Conservation (phyloP, 352 stramenopile genomes). For the Globisporangium abappressorium region DNA sequence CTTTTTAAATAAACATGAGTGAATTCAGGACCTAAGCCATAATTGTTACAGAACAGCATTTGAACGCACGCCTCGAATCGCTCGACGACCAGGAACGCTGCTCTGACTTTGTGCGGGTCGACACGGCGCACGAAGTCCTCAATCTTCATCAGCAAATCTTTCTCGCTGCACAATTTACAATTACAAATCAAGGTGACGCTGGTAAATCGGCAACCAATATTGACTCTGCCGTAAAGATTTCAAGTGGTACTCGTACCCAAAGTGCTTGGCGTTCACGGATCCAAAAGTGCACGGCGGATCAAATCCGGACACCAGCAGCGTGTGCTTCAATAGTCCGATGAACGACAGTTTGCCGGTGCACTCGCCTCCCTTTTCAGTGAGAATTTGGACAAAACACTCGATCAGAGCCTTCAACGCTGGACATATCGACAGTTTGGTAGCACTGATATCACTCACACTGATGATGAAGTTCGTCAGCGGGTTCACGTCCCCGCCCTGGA, state of each 20-base stretch:
- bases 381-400: neutral
- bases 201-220: neutral
- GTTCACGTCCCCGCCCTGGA: conserved; percentile 13
- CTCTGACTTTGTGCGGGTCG: conserved; percentile 23
- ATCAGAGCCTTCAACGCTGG: no score
- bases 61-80: conserved; percentile 50
- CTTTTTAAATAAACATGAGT: neutral
- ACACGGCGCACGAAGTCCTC: conserved; percentile 24
- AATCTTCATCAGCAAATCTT: conserved; percentile 38
- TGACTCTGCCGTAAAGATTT: neutral
- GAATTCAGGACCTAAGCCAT: no score
- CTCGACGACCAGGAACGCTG: conserved; percentile 49
- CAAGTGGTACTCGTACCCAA: conserved; percentile 27
- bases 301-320: conserved; percentile 20
- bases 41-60: neutral
- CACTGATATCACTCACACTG: conserved; percentile 28
- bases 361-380: conserved; percentile 34
- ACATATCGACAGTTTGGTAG: no score
- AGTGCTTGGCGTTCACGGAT: conserved; percentile 36
- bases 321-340: conserved; percentile 35
- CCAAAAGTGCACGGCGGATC: conserved; percentile 27
- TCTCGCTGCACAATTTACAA: conserved; percentile 26
- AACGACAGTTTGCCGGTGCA: conserved; percentile 53
- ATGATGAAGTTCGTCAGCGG: conserved; percentile 62
- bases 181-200: neutral